Evolutionary conservation across 805 yeast genomes (phyloP).

Genomic region (Wickerhamomyces bisporus): DNA sequence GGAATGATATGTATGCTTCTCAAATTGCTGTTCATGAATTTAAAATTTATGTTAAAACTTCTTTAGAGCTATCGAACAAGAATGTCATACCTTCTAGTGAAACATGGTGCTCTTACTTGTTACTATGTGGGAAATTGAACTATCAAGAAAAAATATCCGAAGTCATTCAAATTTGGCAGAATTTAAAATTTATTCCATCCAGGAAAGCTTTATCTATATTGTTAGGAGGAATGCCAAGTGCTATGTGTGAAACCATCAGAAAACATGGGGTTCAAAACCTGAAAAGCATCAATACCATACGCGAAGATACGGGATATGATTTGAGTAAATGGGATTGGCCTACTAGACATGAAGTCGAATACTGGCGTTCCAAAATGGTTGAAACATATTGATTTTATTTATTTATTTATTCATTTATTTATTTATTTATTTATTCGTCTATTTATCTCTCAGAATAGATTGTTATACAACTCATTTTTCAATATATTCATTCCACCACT

Average conservation of each 20-base stretch:
- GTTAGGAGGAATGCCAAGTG: slow-evolving; percentile 24
- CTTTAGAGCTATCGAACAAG: slow-evolving; percentile 16
- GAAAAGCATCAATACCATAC: too few relatives aligned
- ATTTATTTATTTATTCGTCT: neutral
- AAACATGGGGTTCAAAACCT: slow-evolving; percentile 25
- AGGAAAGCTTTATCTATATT: slow-evolving; percentile 35
- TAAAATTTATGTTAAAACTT: slow-evolving; percentile 35
- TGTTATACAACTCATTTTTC: too few relatives aligned
- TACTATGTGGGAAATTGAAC: slow-evolving; percentile 40
- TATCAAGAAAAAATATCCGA: slow-evolving; percentile 45
- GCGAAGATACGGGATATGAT: too few relatives aligned
- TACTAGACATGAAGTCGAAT: slow-evolving; percentile 17
- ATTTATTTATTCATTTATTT: slow-evolving; percentile 3
- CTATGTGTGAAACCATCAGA: slow-evolving; percentile 31
- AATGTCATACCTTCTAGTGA: slow-evolving; percentile 37
- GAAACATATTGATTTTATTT: neutral
- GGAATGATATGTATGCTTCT: slow-evolving; percentile 51
- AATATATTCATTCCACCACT: too few relatives aligned
- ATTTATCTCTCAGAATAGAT: neutral
- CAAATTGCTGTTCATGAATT: slow-evolving; percentile 59
- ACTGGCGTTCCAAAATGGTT: slow-evolving; percentile 12
- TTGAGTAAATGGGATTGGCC: slow-evolving; percentile 35
- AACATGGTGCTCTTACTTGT: slow-evolving; percentile 50
- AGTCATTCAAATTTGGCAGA: slow-evolving; percentile 52
- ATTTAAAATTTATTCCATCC: slow-evolving; percentile 37